Conservation (phyloP, 306 rosid genomes). For the Biancaea sappan region DNA sequence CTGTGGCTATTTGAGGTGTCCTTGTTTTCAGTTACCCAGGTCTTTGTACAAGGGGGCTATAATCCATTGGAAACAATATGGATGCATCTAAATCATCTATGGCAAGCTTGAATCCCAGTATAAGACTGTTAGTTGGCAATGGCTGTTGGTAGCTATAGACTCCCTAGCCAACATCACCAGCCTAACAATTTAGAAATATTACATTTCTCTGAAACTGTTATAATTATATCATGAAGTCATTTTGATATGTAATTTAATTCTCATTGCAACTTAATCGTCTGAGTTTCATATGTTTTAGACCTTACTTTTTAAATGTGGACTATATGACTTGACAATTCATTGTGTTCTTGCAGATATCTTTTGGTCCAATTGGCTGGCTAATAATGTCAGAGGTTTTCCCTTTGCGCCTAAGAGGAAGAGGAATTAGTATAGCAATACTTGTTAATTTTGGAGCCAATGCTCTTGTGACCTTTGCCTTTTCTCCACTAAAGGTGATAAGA, state of each 20-base stretch:
- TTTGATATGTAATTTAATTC: neutral
- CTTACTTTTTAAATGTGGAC: neutral
- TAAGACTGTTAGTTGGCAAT: neutral
- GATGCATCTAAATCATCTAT: neutral
- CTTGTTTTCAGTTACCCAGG: neutral
- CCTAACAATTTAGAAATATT: neutral
- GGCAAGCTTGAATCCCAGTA: neutral
- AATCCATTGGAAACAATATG: neutral
- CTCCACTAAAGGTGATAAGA: slow-evolving; percentile 81
- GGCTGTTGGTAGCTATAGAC: neutral
- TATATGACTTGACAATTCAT: neutral
- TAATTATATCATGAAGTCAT: neutral
- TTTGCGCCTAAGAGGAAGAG: slow-evolving; percentile 81
- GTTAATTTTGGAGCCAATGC: slow-evolving; percentile 90
- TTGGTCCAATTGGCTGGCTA: slow-evolving; percentile 99
- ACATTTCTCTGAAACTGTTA: neutral
- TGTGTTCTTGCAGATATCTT: slow-evolving; percentile 71
- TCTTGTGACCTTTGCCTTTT: slow-evolving; percentile 82
- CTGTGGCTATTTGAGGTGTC: neutral
- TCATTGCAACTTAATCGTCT: neutral
- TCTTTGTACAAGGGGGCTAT: neutral
- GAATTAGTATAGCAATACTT: slow-evolving; percentile 90
- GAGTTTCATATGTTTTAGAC: neutral
- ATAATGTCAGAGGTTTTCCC: slow-evolving; percentile 97
- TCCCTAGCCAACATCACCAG: neutral